A percentile compares a stretch with the other conserved stretches of the same genome.
Evolutionary conservation across 2,329 filamentous ascomycete species (phyloP).

Genomic region (Fusarium pilosicola): DNA sequence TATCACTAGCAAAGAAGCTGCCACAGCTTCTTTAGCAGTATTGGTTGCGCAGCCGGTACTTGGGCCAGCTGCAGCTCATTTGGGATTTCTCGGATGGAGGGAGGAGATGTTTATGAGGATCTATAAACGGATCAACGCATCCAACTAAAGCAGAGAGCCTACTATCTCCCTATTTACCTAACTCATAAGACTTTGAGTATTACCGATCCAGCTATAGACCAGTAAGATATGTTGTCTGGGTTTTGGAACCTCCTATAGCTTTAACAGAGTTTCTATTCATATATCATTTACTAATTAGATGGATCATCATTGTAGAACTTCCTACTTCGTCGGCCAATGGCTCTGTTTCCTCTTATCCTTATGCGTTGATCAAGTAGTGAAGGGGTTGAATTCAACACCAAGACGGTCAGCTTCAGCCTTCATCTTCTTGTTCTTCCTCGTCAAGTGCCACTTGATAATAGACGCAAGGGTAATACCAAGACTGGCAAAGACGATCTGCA

Average conservation of each 20-base stretch:
- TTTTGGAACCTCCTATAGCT: too few species aligned
- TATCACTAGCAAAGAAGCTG: background rate
- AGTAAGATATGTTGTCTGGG: too few species aligned
- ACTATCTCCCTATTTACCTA: too few species aligned
- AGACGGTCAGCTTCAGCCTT: constrained; percentile 21
- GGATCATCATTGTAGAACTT: too few species aligned
- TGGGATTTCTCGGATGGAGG: too few species aligned
- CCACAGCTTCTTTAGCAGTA: background rate
- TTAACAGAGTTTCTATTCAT: background rate
- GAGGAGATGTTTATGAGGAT: background rate
- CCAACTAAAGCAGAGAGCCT: too few species aligned
- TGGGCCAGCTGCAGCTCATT: constrained; percentile 7
- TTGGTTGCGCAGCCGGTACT: background rate
- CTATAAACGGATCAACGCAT: background rate
- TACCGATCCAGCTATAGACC: too few species aligned
- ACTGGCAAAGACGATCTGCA: constrained; percentile 29
- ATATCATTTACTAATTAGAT: background rate
- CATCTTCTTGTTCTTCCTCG: constrained; percentile 34
- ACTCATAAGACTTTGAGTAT: too few species aligned
- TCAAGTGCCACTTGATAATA: constrained; percentile 29
- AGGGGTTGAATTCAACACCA: constrained; percentile 25
- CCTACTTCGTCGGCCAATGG: too few species aligned
- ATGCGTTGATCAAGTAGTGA: constrained; percentile 6
- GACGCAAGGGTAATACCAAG: constrained; percentile 17
- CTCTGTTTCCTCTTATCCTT: too few species aligned